Conservation (phyloP, 306 rosid species). For the Abrus precatorius region DNA sequence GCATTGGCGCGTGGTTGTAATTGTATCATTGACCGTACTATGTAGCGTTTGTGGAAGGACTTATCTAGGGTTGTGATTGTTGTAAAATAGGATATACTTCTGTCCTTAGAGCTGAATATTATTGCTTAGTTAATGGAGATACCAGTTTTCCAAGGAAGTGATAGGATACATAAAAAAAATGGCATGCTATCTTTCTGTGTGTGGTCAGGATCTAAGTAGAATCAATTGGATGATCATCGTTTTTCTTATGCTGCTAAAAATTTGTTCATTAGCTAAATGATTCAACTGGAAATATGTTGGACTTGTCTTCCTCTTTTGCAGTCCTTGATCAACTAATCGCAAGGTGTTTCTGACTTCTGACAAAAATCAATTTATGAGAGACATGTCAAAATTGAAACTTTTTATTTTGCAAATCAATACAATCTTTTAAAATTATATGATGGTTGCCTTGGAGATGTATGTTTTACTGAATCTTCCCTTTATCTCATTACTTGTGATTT, state of each 20-base stretch:
- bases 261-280: conserved; percentile 19
- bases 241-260: conserved; percentile 37
- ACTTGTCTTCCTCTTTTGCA: neutral
- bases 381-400: conserved; percentile 29
- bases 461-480: conserved; percentile 18
- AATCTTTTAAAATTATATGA: neutral
- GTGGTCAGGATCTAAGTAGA: conserved; percentile 24
- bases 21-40: neutral
- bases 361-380: neutral
- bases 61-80: neutral
- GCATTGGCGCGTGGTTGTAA: conserved; percentile 28
- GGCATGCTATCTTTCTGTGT: neutral
- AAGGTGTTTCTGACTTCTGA: conserved; percentile 8
- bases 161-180: conserved; percentile 31
- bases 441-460: conserved; percentile 20
- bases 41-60: conserved; percentile 13
- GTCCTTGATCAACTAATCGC: conserved; percentile 3
- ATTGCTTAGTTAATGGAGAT: neutral
- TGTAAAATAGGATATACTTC: conserved; percentile 14
- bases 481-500: neutral
- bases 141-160: conserved; percentile 33
- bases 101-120: conserved; percentile 27
- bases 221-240: conserved; percentile 5
- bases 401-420: conserved; percentile 18
- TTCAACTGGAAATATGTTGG: conserved; percentile 10